Evolutionary conservation across 805 yeast species (phyloP).

Genomic region (Suhomyces canberraensis): DNA sequence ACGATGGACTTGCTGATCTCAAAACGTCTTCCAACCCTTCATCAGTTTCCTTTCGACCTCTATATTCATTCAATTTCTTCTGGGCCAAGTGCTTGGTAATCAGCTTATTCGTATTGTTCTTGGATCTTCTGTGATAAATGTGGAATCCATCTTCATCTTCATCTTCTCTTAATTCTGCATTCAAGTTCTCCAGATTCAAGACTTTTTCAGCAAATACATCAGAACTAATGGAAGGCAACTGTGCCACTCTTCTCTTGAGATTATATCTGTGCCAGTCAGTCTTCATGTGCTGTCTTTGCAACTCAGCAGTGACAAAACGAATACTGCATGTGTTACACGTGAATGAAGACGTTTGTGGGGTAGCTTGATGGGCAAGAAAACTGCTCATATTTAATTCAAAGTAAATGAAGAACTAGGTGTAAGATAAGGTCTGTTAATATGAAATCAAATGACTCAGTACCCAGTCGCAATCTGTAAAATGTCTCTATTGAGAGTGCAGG

Average conservation of each 20-base stretch:
- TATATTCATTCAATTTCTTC: conserved; percentile 23
- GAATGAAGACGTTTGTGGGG: conserved; percentile 24
- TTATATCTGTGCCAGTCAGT: conserved; percentile 98
- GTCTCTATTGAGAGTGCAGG: too few relatives aligned
- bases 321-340: conserved; percentile 91
- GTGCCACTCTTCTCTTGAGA: conserved; percentile 87
- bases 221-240: conserved; percentile 43
- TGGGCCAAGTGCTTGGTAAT: conserved; percentile 35
- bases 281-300: conserved; percentile 91
- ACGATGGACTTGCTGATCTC: conserved; percentile 52
- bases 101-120: conserved; percentile 21
- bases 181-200: conserved; percentile 15
- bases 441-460: too few relatives aligned
- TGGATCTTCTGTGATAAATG: conserved; percentile 26
- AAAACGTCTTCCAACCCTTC: conserved; percentile 28
- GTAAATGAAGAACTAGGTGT: too few relatives aligned
- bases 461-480: conserved; percentile 1
- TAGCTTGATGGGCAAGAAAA: conserved; percentile 24
- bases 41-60: conserved; percentile 31
- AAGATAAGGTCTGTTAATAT: too few relatives aligned
- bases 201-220: conserved; percentile 67
- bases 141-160: conserved; percentile 59
- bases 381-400: too few relatives aligned
- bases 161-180: conserved; percentile 13
- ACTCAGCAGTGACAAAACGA: conserved; percentile 74